Percentiles rank a stretch among this genome's conserved stretches.
These are phyloP conservation scores for Dactylellina leptospora DNA, from an alignment of 2,329 filamentous ascomycete genomes.

Conservation along the genomic window DNA sequence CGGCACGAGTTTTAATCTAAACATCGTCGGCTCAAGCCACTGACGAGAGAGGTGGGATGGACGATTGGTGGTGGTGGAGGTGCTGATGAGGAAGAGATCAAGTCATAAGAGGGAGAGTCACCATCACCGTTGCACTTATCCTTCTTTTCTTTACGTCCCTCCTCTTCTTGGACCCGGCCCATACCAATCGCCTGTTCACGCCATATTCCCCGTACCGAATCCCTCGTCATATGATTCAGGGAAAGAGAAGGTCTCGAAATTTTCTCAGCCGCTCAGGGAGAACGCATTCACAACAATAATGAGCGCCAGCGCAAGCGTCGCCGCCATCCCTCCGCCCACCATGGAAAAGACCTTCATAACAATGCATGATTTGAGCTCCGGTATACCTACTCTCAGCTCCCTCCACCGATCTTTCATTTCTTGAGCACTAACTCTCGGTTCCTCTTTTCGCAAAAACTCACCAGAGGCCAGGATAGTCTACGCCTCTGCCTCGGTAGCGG, in stretches of 20 bases:
- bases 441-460: constrained; percentile 73
- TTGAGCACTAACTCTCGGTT: constrained; percentile 62
- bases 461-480: constrained; percentile 81
- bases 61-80: neutral
- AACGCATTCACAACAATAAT: neutral
- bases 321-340: constrained; percentile 50
- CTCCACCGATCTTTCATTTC: constrained; percentile 45
- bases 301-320: neutral
- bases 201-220: no score
- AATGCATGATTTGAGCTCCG: constrained; percentile 75
- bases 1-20: constrained; percentile 30
- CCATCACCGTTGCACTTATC: no score
- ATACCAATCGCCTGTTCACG: no score
- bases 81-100: neutral
- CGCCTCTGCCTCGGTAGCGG: constrained; percentile 81
- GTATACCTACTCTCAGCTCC: constrained; percentile 32
- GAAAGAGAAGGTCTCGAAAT: no score
- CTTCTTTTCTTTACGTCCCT: no score
- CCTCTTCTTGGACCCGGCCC: no score
- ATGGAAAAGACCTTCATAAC: constrained; percentile 93
- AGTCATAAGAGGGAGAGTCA: neutral
- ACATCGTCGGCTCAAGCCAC: neutral
- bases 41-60: neutral
- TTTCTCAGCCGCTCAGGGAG: neutral
- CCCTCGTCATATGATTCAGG: no score